A percentile compares a stretch with the other conserved stretches of the same genome.
Conservation (phyloP, 2,329 filamentous ascomycete genomes). For the Ploettnerulaceae sp. region DNA sequence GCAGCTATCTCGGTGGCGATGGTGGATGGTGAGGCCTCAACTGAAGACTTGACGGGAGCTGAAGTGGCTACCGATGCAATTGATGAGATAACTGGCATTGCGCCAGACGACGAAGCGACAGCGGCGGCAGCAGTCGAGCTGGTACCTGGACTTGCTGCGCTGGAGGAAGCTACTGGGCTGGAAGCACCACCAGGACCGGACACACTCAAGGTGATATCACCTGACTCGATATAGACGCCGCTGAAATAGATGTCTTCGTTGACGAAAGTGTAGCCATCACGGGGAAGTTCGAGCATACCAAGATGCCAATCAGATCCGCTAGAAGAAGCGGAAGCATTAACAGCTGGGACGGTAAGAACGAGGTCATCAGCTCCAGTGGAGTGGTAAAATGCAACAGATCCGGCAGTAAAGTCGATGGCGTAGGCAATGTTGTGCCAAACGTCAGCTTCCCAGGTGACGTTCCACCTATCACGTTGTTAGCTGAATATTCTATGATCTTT, state of each 20-base stretch:
- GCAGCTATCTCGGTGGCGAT: too few relatives aligned
- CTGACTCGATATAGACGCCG: conserved; percentile 65
- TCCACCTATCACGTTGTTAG: conserved; percentile 43
- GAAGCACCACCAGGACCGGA: conserved; percentile 31
- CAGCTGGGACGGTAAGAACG: conserved; percentile 52
- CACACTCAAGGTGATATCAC: conserved; percentile 39
- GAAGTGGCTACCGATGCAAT: conserved; percentile 2
- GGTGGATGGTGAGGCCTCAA: neutral
- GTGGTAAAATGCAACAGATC: conserved; percentile 64
- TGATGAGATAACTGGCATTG: neutral
- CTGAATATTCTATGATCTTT: conserved; percentile 17
- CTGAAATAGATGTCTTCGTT: conserved; percentile 55
- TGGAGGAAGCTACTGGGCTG: conserved; percentile 6
- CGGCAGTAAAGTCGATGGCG: conserved; percentile 61
- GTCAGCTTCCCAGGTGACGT: conserved; percentile 52
- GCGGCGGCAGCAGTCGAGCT: conserved; percentile 1
- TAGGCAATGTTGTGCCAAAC: conserved; percentile 75
- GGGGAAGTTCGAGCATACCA: conserved; percentile 61
- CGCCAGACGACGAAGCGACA: neutral
- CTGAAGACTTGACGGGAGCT: neutral
- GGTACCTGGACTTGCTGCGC: too few relatives aligned
- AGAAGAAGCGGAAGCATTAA: conserved; percentile 55
- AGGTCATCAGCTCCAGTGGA: conserved; percentile 57
- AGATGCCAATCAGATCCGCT: conserved; percentile 71
- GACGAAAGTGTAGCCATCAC: conserved; percentile 47